phyloP scores from a whole-genome alignment of 2,329 filamentous ascomycete species.

The Penicillium corylophilum region DNA sequence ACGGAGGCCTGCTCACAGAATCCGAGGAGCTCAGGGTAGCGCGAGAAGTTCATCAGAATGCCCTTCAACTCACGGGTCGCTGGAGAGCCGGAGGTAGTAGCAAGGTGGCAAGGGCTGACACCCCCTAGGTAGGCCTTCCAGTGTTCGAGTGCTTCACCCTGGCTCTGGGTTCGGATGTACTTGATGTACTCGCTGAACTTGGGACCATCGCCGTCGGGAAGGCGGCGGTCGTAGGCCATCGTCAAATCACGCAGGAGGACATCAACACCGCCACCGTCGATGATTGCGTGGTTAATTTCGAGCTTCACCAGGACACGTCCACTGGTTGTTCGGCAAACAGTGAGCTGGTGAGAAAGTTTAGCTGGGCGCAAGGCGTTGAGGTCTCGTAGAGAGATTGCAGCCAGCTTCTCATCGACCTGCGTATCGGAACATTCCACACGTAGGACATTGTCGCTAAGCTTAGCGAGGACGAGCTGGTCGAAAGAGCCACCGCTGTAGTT shows the following conservation, averaged over 20 bases:
- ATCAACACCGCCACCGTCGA: slow-evolving; percentile 37
- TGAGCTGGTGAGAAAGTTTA: slow-evolving; percentile 36
- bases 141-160: slow-evolving; percentile 29
- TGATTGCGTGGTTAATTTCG: slow-evolving; percentile 41
- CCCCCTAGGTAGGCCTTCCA: slow-evolving; percentile 38
- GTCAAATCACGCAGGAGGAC: slow-evolving; percentile 34
- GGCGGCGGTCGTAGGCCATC: slow-evolving; percentile 32
- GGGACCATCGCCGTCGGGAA: slow-evolving; percentile 29
- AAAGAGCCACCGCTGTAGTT: slow-evolving; percentile 35
- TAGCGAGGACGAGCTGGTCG: slow-evolving; percentile 39
- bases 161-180: slow-evolving; percentile 30
- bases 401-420: slow-evolving; percentile 27
- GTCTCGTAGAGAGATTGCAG: slow-evolving; percentile 28
- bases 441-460: slow-evolving; percentile 24
- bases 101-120: slow-evolving; percentile 33
- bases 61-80: slow-evolving; percentile 24
- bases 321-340: slow-evolving; percentile 32
- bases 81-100: slow-evolving; percentile 9
- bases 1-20: slow-evolving; percentile 33
- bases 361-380: slow-evolving; percentile 23
- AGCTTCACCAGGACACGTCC: slow-evolving; percentile 36
- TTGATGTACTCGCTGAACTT: slow-evolving; percentile 40
- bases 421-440: slow-evolving; percentile 32
- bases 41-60: slow-evolving; percentile 29
- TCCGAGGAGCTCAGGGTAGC: slow-evolving; percentile 30